Percentiles rank a stretch among this genome's conserved stretches.
These are phyloP conservation scores for Fonsecaea multimorphosa DNA, from an alignment of 2,329 filamentous ascomycete species.

Conservation along the genomic window DNA sequence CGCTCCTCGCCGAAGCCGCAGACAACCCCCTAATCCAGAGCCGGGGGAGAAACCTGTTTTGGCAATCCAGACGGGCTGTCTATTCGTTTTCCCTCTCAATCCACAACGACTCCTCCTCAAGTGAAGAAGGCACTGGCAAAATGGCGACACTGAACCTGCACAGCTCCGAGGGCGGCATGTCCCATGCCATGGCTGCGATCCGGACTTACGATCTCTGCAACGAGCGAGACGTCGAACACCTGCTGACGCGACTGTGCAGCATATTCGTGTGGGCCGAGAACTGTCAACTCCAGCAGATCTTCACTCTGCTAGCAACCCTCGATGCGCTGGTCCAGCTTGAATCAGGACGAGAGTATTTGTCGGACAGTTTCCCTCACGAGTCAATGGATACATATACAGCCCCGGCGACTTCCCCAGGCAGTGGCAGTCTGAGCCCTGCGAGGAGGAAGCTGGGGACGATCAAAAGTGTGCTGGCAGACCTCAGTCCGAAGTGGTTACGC, in stretches of 20 bases:
- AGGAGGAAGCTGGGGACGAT: conserved; percentile 9
- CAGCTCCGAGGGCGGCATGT: conserved; percentile 13
- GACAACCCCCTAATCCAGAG: conserved; percentile 16
- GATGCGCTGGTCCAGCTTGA: conserved; percentile 22
- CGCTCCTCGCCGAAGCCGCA: conserved; percentile 25
- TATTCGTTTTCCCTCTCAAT: conserved; percentile 32
- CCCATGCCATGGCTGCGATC: conserved; percentile 20
- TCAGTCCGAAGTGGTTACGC: conserved; percentile 18
- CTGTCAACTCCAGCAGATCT: conserved; percentile 23
- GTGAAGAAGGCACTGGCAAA: conserved; percentile 11
- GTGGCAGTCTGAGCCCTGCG: not conserved
- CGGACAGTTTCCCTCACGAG: conserved; percentile 9
- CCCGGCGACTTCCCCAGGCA: not conserved
- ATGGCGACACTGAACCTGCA: conserved; percentile 31
- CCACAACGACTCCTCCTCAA: conserved; percentile 7
- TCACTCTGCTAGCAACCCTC: conserved; percentile 28
- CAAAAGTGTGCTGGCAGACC: conserved; percentile 2
- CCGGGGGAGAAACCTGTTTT: conserved; percentile 20
- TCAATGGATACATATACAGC: conserved; percentile 4
- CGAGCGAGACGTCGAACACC: conserved; percentile 27
- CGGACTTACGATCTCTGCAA: conserved; percentile 28
- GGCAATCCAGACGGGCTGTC: conserved; percentile 18
- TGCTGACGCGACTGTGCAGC: conserved; percentile 25
- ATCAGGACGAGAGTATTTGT: conserved; percentile 8
- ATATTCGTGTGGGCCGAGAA: conserved; percentile 34